Evolutionary conservation across 148 eudicot genomes (phyloP).

Genomic region (Linanthus parryae): DNA sequence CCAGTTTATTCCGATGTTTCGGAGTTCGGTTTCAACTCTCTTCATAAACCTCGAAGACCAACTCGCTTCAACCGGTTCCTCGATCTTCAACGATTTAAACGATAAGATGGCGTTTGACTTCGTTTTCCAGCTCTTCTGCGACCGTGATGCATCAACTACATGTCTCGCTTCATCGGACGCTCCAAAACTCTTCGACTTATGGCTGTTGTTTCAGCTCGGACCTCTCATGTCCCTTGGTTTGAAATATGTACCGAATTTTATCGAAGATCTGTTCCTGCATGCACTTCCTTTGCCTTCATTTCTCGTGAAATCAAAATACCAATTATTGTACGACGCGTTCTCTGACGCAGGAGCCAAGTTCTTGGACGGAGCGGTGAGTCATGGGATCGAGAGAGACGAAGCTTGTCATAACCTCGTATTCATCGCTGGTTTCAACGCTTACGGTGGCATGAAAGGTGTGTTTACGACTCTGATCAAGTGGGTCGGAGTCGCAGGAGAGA

Average conservation of each 20-base stretch:
- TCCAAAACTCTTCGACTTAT: conserved; percentile 22
- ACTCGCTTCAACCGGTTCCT: conserved; percentile 11
- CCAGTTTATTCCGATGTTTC: conserved; percentile 31
- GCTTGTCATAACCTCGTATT: conserved; percentile 66
- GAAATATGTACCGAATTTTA: conserved; percentile 29
- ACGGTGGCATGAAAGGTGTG: conserved; percentile 44
- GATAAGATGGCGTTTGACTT: conserved; percentile 46
- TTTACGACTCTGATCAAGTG: conserved; percentile 45
- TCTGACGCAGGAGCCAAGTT: conserved; percentile 15
- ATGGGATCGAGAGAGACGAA: conserved; percentile 48
- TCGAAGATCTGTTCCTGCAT: conserved; percentile 49
- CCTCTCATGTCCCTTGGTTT: conserved; percentile 42
- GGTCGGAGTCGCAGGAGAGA: conserved; percentile 44
- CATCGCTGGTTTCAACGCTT: conserved; percentile 46
- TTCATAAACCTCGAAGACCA: conserved; percentile 33
- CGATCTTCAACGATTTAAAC: conserved; percentile 22
- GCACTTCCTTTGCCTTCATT: conserved; percentile 33
- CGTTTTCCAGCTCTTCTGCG: conserved; percentile 37
- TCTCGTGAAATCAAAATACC: conserved; percentile 36
- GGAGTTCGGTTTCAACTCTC: conserved; percentile 10
- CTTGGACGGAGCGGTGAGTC: conserved; percentile 43
- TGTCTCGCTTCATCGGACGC: conserved; percentile 30
- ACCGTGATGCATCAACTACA: conserved; percentile 18
- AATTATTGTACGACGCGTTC: conserved; percentile 38
- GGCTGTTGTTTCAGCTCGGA: conserved; percentile 40